Percentiles rank a stretch among this genome's conserved stretches.
These are phyloP conservation scores for Coniella lustricola DNA, from an alignment of 2,329 filamentous ascomycete genomes.

Conservation along the genomic window DNA sequence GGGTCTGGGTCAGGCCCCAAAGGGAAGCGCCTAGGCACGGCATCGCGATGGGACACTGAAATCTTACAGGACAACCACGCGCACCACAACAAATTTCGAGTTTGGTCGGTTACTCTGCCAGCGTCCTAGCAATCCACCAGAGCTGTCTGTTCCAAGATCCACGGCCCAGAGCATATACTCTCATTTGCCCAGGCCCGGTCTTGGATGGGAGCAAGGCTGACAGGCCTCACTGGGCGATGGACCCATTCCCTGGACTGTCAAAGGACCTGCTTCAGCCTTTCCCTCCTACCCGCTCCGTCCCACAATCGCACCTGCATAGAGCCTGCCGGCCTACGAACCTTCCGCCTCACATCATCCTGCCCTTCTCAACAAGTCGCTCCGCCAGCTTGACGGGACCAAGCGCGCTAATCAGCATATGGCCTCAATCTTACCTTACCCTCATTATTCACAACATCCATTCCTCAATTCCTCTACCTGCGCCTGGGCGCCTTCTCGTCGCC, in stretches of 20 bases:
- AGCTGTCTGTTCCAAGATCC: too few species aligned
- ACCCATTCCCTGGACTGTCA: too few species aligned
- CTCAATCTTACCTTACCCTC: too few species aligned
- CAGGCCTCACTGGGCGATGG: not conserved
- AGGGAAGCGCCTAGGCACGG: not conserved
- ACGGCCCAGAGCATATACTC: too few species aligned
- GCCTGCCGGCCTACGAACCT: not conserved
- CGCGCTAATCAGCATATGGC: not conserved
- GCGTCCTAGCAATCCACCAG: too few species aligned
- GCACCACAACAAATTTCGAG: not conserved
- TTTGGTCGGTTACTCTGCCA: not conserved
- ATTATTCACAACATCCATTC: too few species aligned
- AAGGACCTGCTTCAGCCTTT: not conserved
- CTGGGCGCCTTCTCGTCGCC: too few species aligned
- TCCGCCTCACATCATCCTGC: too few species aligned
- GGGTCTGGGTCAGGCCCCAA: not conserved
- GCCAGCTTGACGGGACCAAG: too few species aligned
- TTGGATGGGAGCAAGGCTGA: not conserved
- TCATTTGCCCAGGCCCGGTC: too few species aligned
- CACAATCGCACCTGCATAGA: not conserved
- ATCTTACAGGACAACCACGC: conserved; percentile 1
- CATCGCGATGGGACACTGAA: conserved; percentile 5
- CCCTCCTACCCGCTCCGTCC: not conserved
- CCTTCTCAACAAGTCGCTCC: too few species aligned
- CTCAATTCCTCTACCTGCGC: too few species aligned